A percentile compares a stretch with the other conserved stretches of the same genome.
These are phyloP conservation scores for Coccinonectria pachysandricola DNA, from an alignment of 2,329 filamentous ascomycete genomes.

Conservation along the genomic window DNA sequence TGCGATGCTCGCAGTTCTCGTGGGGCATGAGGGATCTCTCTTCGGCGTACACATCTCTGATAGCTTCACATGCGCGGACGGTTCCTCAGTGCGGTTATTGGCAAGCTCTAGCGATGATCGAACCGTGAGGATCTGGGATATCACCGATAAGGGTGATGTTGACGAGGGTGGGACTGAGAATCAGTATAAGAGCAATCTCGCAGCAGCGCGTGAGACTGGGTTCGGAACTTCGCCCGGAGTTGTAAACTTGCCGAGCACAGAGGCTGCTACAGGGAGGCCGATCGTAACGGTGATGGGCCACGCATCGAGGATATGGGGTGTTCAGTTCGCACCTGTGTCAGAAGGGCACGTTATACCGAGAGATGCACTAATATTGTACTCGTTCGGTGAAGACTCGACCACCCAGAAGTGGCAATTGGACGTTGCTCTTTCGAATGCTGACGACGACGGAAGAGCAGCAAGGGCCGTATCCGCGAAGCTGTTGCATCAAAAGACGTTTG, in stretches of 20 bases:
- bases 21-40: slow-evolving; percentile 81
- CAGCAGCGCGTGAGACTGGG: slow-evolving; percentile 46
- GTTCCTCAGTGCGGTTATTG: slow-evolving; percentile 48
- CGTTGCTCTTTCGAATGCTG: slow-evolving; percentile 21
- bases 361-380: slow-evolving; percentile 46
- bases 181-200: slow-evolving; percentile 7
- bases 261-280: slow-evolving; percentile 21
- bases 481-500: slow-evolving; percentile 43
- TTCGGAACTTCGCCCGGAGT: slow-evolving; percentile 35
- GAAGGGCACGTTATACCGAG: slow-evolving; percentile 7
- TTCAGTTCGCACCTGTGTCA: slow-evolving; percentile 49
- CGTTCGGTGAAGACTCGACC: slow-evolving; percentile 78
- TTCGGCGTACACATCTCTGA: slow-evolving; percentile 77
- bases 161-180: slow-evolving; percentile 27
- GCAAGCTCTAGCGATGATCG: slow-evolving; percentile 93
- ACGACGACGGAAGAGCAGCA: neutral
- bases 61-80: slow-evolving; percentile 27
- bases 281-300: slow-evolving; percentile 77
- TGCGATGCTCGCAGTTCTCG: slow-evolving; percentile 43
- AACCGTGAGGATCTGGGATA: slow-evolving; percentile 80
- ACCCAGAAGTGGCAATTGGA: slow-evolving; percentile 59
- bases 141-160: no score
- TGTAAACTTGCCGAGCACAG: slow-evolving; percentile 12
- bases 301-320: slow-evolving; percentile 78
- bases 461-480: slow-evolving; percentile 24